These are phyloP conservation scores for Phlebopus sp. DNA, from an alignment of 1,284 basidiomycete species.

Conservation along the genomic window DNA sequence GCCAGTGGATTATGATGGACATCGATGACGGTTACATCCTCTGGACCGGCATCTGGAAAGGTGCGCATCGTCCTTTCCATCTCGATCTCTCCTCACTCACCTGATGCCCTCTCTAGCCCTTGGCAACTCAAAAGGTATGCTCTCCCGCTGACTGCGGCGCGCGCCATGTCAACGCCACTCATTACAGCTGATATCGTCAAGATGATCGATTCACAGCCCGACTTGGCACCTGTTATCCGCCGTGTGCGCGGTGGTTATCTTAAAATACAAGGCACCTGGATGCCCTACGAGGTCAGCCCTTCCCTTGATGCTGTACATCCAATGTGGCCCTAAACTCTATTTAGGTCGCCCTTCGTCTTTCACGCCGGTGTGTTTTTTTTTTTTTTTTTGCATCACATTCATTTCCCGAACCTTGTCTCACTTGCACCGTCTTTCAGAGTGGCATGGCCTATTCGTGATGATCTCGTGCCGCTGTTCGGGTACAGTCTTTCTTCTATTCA, in stretches of 20 bases:
- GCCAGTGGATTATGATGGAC: slow-evolving; percentile 92
- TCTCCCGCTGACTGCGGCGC: slow-evolving; percentile 4
- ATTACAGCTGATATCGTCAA: slow-evolving; percentile 79
- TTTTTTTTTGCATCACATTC: slow-evolving; percentile 13
- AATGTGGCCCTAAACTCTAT: slow-evolving; percentile 20
- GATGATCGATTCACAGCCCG: slow-evolving; percentile 85
- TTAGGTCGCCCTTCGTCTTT: slow-evolving; percentile 69
- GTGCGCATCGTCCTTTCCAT: slow-evolving; percentile 36
- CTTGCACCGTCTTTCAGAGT: slow-evolving; percentile 49
- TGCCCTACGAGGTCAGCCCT: slow-evolving; percentile 74
- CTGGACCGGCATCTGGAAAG: slow-evolving; percentile 89
- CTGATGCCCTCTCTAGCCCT: slow-evolving; percentile 49
- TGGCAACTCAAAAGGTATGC: slow-evolving; percentile 78
- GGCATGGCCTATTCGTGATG: slow-evolving; percentile 85
- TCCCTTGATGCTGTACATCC: slow-evolving; percentile 7
- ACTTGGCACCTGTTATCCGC: slow-evolving; percentile 74
- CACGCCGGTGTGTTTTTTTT: slow-evolving; percentile 57
- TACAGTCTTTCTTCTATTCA: slow-evolving; percentile 31
- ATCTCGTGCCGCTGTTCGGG: slow-evolving; percentile 82
- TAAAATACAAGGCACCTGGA: slow-evolving; percentile 88
- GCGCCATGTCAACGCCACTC: slow-evolving; percentile 16
- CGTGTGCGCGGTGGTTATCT: slow-evolving; percentile 83
- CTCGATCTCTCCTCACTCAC: background rate
- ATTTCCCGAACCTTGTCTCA: slow-evolving; percentile 18
- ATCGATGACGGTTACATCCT: slow-evolving; percentile 85